Base-by-base conservation (phyloP, 257 asterid species). In the Mentha longifolia region DNA sequence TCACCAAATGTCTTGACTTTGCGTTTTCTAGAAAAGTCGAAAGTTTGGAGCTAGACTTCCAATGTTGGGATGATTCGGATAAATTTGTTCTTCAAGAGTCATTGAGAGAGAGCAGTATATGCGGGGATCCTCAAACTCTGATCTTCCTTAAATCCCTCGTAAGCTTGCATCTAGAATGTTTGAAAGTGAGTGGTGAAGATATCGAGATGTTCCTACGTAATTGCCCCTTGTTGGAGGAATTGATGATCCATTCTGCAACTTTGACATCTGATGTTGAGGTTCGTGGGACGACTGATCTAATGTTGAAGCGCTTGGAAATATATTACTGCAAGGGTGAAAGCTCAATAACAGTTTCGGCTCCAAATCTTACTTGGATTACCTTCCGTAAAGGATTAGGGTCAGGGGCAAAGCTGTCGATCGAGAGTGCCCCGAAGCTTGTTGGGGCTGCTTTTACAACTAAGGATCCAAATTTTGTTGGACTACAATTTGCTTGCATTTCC, bases 1-100 rank as follows among this genome's bases (percentile, higher is more conserved):
- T 70, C 50, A 37, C 68, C 6, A 28, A 1, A n/a, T 70, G 75
- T 60, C 68, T 70, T 28, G 60, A 59, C 43, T 70, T 45, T 30
- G 50, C 43, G 9, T 31, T 47, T 16, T 55, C 12, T 9, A 71
- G 41, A 49, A 3, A 6, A 31, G 61, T 71, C 19, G 15, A 71
- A 54, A 33, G 39, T 28, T 46, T 71, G 75, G 39, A 30, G 17
- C 13, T 71, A 28, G 12, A 19, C 11, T 49, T 71, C 47, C 14
- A 8, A 42, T 11, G 14, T 11, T 1, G 4, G 47, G 39, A 6
- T 35, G 47, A 11, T 42, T 3, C 12, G 47, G 14, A 42, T 10
- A 42, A 4, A 7, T 0, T 42, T 42, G 47, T 10, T 7, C 47
- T 42, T 42, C 20, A 52, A 35, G 49, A 67, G 17, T 51, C 37